Evolutionary conservation across 257 asterid species (phyloP).

Genomic region (Petrea volubilis): DNA sequence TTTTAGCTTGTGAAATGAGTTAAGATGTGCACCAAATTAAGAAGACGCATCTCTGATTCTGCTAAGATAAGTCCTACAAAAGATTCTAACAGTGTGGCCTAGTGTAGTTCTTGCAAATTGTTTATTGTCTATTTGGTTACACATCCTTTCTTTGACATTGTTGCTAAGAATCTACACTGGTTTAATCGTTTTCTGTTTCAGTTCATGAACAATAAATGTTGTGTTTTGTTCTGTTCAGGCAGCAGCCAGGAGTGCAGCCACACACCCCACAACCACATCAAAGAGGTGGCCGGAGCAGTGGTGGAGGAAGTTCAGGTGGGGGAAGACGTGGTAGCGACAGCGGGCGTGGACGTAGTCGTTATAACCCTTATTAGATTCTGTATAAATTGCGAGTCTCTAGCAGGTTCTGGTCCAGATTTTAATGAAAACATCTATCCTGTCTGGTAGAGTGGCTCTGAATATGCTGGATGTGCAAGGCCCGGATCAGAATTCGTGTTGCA

Average conservation of each 20-base stretch:
- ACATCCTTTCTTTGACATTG: background rate
- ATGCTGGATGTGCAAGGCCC: background rate
- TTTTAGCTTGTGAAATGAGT: background rate
- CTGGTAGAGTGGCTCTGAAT: background rate
- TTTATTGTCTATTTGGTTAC: background rate
- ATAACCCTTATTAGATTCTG: conserved; percentile 47
- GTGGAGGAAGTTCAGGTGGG: conserved; percentile 40
- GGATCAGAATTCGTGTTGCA: background rate
- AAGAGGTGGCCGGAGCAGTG: conserved; percentile 50
- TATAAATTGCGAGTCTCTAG: background rate
- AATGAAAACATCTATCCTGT: background rate
- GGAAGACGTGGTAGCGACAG: conserved; percentile 32
- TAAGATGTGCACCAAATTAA: background rate
- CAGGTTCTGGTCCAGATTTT: background rate
- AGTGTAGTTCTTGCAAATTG: background rate
- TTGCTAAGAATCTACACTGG: background rate
- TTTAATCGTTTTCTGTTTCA: background rate
- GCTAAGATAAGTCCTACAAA: background rate
- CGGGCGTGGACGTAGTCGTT: conserved; percentile 53
- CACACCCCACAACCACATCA: conserved; percentile 47
- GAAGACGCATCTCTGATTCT: background rate
- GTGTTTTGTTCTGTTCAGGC: conserved; percentile 37
- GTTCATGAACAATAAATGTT: background rate
- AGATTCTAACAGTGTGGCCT: background rate
- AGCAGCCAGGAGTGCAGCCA: conserved; percentile 61